Percentiles rank a stretch among this genome's conserved stretches.
Evolutionary conservation across 2,329 filamentous ascomycete genomes (phyloP).

Genomic region (Aspergillus ibericus): DNA sequence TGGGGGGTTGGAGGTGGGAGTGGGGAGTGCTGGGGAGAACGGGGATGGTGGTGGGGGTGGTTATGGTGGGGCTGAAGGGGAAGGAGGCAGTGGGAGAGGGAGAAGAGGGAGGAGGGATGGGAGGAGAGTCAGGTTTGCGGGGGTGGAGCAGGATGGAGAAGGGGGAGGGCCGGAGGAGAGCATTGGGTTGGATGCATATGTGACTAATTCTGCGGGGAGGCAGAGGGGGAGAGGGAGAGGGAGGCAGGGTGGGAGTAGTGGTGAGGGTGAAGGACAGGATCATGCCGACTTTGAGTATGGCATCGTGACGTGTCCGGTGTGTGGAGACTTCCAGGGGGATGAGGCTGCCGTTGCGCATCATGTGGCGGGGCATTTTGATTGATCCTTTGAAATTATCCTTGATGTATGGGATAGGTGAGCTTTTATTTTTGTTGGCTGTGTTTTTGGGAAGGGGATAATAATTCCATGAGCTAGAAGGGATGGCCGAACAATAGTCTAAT

Average conservation of each 20-base stretch:
- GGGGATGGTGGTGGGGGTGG: too few species aligned
- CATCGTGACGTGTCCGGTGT: slow-evolving; percentile 20
- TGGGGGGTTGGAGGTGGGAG: too few species aligned
- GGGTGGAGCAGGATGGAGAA: background rate
- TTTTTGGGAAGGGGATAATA: too few species aligned
- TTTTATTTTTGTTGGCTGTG: too few species aligned
- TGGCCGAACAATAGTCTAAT: too few species aligned
- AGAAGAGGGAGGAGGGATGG: background rate
- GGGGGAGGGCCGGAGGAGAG: slow-evolving; percentile 3
- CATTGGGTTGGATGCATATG: slow-evolving; percentile 17
- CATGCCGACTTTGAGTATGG: too few species aligned
- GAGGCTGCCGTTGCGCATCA: slow-evolving; percentile 26
- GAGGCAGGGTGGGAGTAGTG: background rate
- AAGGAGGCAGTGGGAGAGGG: background rate
- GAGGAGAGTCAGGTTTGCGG: background rate
- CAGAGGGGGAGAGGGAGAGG: background rate
- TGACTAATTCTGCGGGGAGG: slow-evolving; percentile 6
- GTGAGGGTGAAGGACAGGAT: background rate
- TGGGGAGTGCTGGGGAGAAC: background rate
- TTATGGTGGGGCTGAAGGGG: background rate
- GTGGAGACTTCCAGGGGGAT: slow-evolving; percentile 21
- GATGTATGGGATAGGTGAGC: too few species aligned
- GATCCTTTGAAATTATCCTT: too few species aligned
- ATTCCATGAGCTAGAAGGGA: too few species aligned
- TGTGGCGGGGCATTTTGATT: slow-evolving; percentile 23